Evolutionary conservation across 2,329 filamentous ascomycete species (phyloP).

Genomic region (Zelopaecilomyces penicillatus): DNA sequence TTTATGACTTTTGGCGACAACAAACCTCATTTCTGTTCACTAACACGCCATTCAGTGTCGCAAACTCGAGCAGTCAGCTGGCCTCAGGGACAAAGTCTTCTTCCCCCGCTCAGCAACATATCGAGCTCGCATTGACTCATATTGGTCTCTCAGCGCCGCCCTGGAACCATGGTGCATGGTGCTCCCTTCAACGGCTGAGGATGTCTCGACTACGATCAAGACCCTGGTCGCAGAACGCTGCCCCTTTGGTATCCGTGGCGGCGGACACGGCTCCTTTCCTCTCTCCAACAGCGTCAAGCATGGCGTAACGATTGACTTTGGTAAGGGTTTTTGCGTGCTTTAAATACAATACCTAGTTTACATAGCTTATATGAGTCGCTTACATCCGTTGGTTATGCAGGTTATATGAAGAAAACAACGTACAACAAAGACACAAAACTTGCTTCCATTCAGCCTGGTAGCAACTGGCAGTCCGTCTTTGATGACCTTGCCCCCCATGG

Average conservation of each 20-base stretch:
- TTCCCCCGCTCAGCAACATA: conserved; percentile 20
- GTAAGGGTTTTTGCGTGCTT: conserved; percentile 5
- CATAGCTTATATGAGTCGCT: too few species aligned
- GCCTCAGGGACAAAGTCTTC: conserved; percentile 21
- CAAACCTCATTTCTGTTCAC: too few species aligned
- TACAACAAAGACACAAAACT: too few species aligned
- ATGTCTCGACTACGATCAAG: conserved; percentile 28
- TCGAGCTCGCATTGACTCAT: conserved; percentile 22
- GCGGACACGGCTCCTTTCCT: conserved; percentile 26
- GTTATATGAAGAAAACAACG: too few species aligned
- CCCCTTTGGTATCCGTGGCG: conserved; percentile 30
- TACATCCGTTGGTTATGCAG: background rate
- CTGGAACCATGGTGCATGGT: conserved; percentile 28
- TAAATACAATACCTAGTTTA: background rate
- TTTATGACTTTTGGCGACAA: too few species aligned
- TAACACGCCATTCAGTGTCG: background rate
- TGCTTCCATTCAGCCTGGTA: too few species aligned
- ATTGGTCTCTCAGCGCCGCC: conserved; percentile 29
- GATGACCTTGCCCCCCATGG: too few species aligned
- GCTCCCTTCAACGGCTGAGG: conserved; percentile 22
- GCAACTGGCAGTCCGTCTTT: too few species aligned
- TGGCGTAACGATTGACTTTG: conserved; percentile 30
- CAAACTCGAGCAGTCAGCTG: conserved; percentile 2
- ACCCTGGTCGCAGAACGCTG: conserved; percentile 21
- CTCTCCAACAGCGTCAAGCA: conserved; percentile 27